Conservation (phyloP, 129 eudicot species). For the Artemisia annua region DNA sequence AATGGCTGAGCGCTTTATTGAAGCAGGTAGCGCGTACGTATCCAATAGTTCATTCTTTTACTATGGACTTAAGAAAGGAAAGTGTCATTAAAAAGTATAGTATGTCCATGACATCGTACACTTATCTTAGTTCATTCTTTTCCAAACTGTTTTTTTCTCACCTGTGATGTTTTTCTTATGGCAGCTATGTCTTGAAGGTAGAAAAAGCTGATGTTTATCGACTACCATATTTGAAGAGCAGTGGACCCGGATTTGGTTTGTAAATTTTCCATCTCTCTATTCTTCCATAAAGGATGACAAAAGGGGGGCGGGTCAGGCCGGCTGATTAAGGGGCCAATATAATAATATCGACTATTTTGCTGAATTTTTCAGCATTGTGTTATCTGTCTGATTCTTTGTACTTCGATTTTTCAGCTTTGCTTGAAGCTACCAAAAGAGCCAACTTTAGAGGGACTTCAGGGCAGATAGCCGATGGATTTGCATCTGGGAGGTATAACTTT, state of each 20-base stretch:
- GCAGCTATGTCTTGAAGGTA: slow-evolving; percentile 87
- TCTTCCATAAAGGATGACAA: not conserved
- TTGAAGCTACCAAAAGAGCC: slow-evolving; percentile 74
- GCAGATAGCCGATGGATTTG: slow-evolving; percentile 83
- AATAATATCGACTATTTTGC: too few relatives aligned
- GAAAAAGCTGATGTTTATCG: slow-evolving; percentile 99
- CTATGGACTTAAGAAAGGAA: not conserved
- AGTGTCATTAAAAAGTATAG: too few relatives aligned
- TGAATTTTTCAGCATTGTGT: too few relatives aligned
- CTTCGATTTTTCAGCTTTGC: slow-evolving; percentile 63
- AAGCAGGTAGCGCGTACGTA: slow-evolving; percentile 99
- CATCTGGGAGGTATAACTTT: slow-evolving; percentile 66
- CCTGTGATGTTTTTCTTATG: slow-evolving; percentile 11
- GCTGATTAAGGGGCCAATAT: too few relatives aligned
- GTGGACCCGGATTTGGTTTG: slow-evolving; percentile 98
- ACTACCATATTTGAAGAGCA: slow-evolving; percentile 83
- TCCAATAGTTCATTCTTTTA: slow-evolving; percentile 35
- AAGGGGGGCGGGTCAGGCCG: too few relatives aligned
- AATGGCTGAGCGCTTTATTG: slow-evolving; percentile 95
- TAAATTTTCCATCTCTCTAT: slow-evolving; percentile 8
- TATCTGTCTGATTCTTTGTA: not conserved
- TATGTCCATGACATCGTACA: too few relatives aligned
- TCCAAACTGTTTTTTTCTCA: slow-evolving; percentile 26
- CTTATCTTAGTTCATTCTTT: not conserved
- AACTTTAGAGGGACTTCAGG: slow-evolving; percentile 70